Base-by-base conservation (phyloP, 164 flowering plant species). In the Dillenia suffruticosa region DNA sequence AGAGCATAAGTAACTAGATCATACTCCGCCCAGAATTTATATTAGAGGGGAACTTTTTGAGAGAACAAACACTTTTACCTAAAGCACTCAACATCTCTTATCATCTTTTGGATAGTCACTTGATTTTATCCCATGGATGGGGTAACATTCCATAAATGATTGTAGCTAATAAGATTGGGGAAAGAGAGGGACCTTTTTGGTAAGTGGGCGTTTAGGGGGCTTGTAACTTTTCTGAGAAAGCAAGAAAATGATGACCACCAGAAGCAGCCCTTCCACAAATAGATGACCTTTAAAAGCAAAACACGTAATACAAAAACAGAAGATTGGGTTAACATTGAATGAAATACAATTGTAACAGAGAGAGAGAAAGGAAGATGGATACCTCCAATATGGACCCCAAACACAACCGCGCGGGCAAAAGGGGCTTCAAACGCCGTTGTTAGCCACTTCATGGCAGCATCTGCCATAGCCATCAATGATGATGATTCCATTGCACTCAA, bases 211-310 rank as follows among this genome's bases (percentile, higher is more conserved):
- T 71, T 88, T 89, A 46, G 99, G 97, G 46, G 96, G 97, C 76
- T 85, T 91, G 79, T 94, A 94, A 85, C 97, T 89, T 66, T 94
- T 94, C 66, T 83, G 96, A 15, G 90, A 72, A 49, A 94, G 86
- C 32, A 87, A 75, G 74, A 81, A 84, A 51, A 91, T 17, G 55
- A 94, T 88, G 55, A 79, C 97, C 54, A 82, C 87, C 59, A 85
- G 57, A 55, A 94, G 93, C 68, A 91, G 74, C 73, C 72, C 89
- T 62, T 94, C 99, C 60, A 89, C 82, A 68, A 91, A 82, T 10
- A 86, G 72, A 79, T 94, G 99, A 48, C 99, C 99, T 94, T 59
- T 69, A 80, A 46, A 43, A 32, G 40, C 5, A 32, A 32, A 32
- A 4, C 40, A 32, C 40, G 40, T 16, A 72, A 64, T 54, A 46